Percentiles rank a stretch among this genome's conserved stretches.
These are phyloP conservation scores for Giardia muris DNA, from an alignment of 208 protist species.

Conservation along the genomic window DNA sequence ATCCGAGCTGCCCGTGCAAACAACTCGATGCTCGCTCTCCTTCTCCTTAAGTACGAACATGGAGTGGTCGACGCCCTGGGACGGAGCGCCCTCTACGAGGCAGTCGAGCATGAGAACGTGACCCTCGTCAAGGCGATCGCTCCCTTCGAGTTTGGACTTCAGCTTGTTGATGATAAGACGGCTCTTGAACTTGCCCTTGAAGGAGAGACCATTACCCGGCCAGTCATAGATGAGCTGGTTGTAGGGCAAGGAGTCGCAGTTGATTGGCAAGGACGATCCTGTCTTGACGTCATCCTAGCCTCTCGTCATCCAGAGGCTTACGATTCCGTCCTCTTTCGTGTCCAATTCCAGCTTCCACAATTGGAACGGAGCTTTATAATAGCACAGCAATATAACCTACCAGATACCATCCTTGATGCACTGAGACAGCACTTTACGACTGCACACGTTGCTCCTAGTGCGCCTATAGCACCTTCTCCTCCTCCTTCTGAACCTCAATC, in stretches of 20 bases:
- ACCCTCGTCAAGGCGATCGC: background rate
- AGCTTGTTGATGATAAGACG: background rate
- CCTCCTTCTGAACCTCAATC: no score
- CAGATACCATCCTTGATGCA: no score
- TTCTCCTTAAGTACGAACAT: background rate
- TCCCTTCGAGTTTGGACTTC: background rate
- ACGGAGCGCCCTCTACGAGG: background rate
- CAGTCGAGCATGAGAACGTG: background rate
- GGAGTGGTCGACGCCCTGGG: background rate
- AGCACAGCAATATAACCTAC: no score
- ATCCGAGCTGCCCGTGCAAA: background rate
- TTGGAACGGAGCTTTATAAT: no score
- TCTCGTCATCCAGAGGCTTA: no score
- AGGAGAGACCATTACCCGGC: background rate
- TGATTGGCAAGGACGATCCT: background rate
- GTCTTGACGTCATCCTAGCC: background rate
- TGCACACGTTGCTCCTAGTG: no score
- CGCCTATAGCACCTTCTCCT: no score
- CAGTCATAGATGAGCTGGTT: background rate
- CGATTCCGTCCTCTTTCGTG: no score
- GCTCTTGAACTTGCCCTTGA: background rate
- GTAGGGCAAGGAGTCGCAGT: background rate
- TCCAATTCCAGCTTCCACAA: no score
- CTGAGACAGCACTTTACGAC: no score
- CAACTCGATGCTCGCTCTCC: background rate